A percentile compares a stretch with the other conserved stretches of the same genome.
phyloP scores from a whole-genome alignment of 1,284 basidiomycete genomes.

The Naganishia sp. region DNA sequence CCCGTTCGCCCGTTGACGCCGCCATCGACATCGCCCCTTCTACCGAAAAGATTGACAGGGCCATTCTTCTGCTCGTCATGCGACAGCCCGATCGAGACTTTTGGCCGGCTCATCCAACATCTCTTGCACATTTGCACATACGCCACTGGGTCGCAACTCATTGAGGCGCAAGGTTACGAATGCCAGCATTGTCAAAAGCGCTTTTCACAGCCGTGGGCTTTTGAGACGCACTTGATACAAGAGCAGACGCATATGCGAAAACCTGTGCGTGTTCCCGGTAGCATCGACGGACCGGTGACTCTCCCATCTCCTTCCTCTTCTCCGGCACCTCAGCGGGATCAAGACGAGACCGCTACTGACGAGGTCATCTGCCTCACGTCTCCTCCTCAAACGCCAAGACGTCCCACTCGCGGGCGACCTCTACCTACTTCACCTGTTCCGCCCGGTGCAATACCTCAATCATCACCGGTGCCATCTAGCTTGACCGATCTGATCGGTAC shows the following conservation, averaged over 20 bases:
- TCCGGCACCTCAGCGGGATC: background rate
- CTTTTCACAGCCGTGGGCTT: conserved; percentile 2
- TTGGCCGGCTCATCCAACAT: background rate
- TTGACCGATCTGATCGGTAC: background rate
- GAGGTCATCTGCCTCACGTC: background rate
- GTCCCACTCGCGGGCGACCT: background rate
- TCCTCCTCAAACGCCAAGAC: background rate
- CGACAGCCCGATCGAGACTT: background rate
- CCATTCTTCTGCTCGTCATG: conserved; percentile 9
- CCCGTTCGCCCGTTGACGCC: background rate
- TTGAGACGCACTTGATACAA: conserved; percentile 5
- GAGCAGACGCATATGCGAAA: conserved; percentile 14
- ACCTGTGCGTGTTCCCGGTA: background rate
- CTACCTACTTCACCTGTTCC: background rate
- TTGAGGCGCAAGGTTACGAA: conserved; percentile 4
- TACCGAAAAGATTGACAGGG: background rate
- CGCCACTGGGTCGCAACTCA: background rate
- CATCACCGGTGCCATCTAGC: background rate
- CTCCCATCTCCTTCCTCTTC: too few species aligned
- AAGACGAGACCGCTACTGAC: background rate
- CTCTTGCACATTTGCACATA: background rate
- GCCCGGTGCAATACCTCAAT: background rate
- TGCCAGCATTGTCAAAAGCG: conserved; percentile 10
- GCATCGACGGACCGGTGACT: too few species aligned
- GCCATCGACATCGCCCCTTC: background rate